Conservation (phyloP, 495 filamentous ascomycete genomes). For the Penicillium arizonense region DNA sequence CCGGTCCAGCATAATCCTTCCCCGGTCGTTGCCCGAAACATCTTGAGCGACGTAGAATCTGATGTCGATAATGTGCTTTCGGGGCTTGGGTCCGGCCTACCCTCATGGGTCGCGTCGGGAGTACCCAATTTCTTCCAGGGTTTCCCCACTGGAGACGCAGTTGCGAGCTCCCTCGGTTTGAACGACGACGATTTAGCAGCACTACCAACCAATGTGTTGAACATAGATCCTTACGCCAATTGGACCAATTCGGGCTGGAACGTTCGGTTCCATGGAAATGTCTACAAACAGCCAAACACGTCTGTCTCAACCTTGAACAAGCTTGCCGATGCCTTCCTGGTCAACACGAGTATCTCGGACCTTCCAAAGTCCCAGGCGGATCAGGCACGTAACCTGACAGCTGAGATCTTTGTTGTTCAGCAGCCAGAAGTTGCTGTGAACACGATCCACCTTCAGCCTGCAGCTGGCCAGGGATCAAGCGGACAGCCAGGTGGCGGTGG, state of each 20-base stretch:
- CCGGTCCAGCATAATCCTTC: constrained; percentile 19
- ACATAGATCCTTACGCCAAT: constrained; percentile 76
- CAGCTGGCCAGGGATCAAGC: constrained; percentile 42
- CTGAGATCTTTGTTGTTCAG: constrained; percentile 69
- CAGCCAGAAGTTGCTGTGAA: constrained; percentile 58
- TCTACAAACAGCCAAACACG: constrained; percentile 74
- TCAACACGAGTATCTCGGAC: constrained; percentile 57
- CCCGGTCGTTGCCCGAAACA: constrained; percentile 25
- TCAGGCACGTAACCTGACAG: constrained; percentile 71
- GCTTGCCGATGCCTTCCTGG: constrained; percentile 67
- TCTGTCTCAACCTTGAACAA: constrained; percentile 58
- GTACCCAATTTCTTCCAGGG: constrained; percentile 66
- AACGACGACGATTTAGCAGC: constrained; percentile 53
- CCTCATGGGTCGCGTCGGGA: constrained; percentile 60
- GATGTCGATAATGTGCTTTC: constrained; percentile 39
- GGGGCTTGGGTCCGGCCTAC: constrained; percentile 49
- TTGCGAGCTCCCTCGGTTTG: constrained; percentile 59
- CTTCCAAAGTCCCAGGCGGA: constrained; percentile 57
- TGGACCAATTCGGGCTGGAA: constrained; percentile 78
- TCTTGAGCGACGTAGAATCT: constrained; percentile 46
- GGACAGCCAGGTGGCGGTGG: constrained; percentile 53
- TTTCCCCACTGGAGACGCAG: constrained; percentile 59
- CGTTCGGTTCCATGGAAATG: constrained; percentile 71
- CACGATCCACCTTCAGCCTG: constrained; percentile 60
- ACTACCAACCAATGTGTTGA: constrained; percentile 67